A percentile compares a stretch with the other conserved stretches of the same genome.
Conservation (phyloP, 495 filamentous ascomycete genomes). For the Neurospora hispaniola region DNA sequence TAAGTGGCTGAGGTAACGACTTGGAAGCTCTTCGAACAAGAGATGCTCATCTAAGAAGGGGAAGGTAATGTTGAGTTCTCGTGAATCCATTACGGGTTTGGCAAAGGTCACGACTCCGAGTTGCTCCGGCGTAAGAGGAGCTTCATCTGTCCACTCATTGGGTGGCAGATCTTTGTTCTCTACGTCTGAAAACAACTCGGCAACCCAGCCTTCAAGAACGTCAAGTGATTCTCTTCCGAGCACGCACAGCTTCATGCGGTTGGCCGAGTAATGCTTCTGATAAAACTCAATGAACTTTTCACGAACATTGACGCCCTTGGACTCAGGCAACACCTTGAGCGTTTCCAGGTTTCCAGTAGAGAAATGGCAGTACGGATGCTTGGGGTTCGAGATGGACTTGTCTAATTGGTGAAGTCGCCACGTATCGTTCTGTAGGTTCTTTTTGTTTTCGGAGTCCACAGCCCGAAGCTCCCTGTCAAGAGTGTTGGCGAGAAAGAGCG, state of each 20-base stretch:
- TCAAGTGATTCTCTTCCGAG: constrained; percentile 84
- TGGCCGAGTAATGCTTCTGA: constrained; percentile 84
- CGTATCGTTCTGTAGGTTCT: constrained; percentile 91
- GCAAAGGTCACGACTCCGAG: constrained; percentile 78
- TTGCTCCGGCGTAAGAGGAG: constrained; percentile 55
- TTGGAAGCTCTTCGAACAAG: constrained; percentile 73
- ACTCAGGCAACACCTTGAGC: constrained; percentile 72
- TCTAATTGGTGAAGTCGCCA: constrained; percentile 91
- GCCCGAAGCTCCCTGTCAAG: constrained; percentile 85
- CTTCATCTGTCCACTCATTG: constrained; percentile 69
- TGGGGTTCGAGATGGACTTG: constrained; percentile 80
- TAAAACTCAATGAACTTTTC: constrained; percentile 94
- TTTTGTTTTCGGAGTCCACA: constrained; percentile 98
- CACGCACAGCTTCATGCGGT: constrained; percentile 90
- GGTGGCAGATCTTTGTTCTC: constrained; percentile 75
- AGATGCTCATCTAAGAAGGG: constrained; percentile 83
- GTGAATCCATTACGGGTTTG: constrained; percentile 91
- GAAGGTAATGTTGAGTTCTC: constrained; percentile 77
- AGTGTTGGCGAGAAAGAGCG: constrained; percentile 81
- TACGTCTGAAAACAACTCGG: constrained; percentile 73
- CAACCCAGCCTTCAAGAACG: constrained; percentile 77
- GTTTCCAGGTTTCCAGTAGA: constrained; percentile 90
- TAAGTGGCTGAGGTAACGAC: constrained; percentile 82
- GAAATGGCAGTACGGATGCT: constrained; percentile 92
- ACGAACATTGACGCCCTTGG: constrained; percentile 74